Evolutionary conservation across 139 green algal genomes (phyloP), one percentile per base, ranked within the genome.

Genomic region (Ulvella scutata): DNA sequence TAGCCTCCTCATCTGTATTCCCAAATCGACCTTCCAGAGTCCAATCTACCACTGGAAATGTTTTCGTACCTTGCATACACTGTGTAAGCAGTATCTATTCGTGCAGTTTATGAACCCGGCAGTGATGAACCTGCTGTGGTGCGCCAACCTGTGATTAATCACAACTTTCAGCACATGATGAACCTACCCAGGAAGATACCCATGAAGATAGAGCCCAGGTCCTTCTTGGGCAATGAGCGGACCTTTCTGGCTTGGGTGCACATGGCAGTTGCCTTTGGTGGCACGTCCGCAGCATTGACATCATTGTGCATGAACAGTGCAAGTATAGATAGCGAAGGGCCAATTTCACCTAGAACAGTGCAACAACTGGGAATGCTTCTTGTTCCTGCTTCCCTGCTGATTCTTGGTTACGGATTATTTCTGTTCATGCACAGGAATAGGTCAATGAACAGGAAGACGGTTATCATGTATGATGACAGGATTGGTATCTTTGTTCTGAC

Each of bases 221-320:
- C 90, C 21, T 97, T 93, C 75, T 96, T 98, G 67, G 93, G 93
- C 78, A 98, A 97, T 79, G 93, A 97, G 84, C 87, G 93, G 77
- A 98, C 93, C 29, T 97, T 97, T 81, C 82, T 98, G 74, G 85
- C 88, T 3, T 98, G 93, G 93, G 84, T 97, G 39, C 87, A 96
- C 82, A 98, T 98, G 93, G 84, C 88, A 2, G 81, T 97, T 62
- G 94, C 89, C 21, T 80, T 96, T 4, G 91, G n/a, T 6, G 51
- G 51, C 33, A 67, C 51, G 33, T 67, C 51, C 33, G 51, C 51
- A 29, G 51, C 51, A 67, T 26, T 67, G 51, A 67, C 51, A 26
- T n/a, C 51, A 26, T 29, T 67, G 13, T 36, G n/a, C 10, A 67
- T 26, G 31, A n/a, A 67, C 51, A 67, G 51, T 67, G n/a, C 31